Base-by-base conservation (phyloP, 345 rosid genomes). In the Ricinus communis region DNA sequence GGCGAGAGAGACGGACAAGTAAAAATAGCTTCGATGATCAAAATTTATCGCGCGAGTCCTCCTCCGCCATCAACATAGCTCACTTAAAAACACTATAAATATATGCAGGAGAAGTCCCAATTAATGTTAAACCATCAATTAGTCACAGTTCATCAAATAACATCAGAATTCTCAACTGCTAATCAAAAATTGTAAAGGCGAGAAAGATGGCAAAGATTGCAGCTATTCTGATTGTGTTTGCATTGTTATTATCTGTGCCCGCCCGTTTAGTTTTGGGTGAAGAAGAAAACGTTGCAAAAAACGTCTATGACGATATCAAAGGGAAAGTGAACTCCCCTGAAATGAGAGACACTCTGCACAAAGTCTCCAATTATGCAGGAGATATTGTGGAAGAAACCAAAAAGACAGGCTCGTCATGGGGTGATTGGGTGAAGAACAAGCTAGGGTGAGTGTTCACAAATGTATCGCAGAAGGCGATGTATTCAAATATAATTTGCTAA, bases 161-260 rank as follows among this genome's bases (percentile, higher is more conserved):
- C 31, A 5, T 2, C 15, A 24, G 16, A 28, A 30, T 30, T 65
- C 43, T 19, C 56, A 62, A 12, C 19, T 2, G 8, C 16, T 10
- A 19, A 30, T 27, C 31, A n/a, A 12, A 27, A 24, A 14, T 2
- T 8, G 5, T 8, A 56, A 67, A 4, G 0, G 0, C n/a, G n/a
- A 33, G 1, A 31, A 70, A 70, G 56, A 70, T 70, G 73, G 66
- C 49, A 24, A 70, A 59, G 58, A n/a, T 60, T 19, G 64, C n/a
- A 14, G 47, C 43, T 14, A 14, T 59, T 15, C 18, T 49, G 4
- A 33, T 47, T 6, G 49, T 47, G 0, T 13, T 70, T 49, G 40
- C 66, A 14, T 22, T 70, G 66, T 49, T 59, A 8, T 46, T 60
- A 12, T 61, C 61, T 30, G 31, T n/a, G 14, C 45, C 73, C 14